Percentiles rank a stretch among this genome's conserved stretches.
Evolutionary conservation across 139 green algal species (phyloP).

Genomic region (Chlamydomonas sp.): DNA sequence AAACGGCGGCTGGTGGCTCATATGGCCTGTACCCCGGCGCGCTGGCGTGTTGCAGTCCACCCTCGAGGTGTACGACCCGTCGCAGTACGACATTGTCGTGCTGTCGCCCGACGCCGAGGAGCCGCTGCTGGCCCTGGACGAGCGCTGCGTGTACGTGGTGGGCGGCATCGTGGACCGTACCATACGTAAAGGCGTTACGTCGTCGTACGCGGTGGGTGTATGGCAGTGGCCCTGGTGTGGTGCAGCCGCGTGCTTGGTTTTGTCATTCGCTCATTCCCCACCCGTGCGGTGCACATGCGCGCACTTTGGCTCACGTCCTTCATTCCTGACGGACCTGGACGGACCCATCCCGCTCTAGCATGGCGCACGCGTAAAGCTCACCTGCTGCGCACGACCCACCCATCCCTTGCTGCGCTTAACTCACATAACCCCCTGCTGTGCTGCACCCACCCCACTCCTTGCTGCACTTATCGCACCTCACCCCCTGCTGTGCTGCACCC

Average conservation of each 20-base stretch:
- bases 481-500: too few species aligned
- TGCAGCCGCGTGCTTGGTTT: not conserved
- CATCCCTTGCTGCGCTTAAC: not conserved
- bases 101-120: slow-evolving; percentile 43
- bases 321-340: too few species aligned
- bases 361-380: not conserved
- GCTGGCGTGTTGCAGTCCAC: not conserved
- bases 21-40: not conserved
- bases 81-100: not conserved
- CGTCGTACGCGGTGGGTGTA: not conserved
- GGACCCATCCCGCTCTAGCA: too few species aligned
- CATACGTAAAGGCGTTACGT: slow-evolving; percentile 27
- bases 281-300: too few species aligned
- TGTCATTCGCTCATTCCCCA: not conserved
- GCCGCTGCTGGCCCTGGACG: slow-evolving; percentile 32
- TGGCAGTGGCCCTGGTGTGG: not conserved
- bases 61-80: not conserved
- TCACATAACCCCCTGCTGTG: not conserved
- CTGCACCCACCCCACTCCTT: too few species aligned
- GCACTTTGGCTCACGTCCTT: not conserved
- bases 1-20: too few species aligned
- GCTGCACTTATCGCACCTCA: not conserved
- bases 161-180: slow-evolving; percentile 48
- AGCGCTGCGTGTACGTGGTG: slow-evolving; percentile 35
- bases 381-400: not conserved